Evolutionary conservation across 768 basidiomycete species (phyloP), one percentile per base, ranked within the genome.

Genomic region (Lenzites betulinus): DNA sequence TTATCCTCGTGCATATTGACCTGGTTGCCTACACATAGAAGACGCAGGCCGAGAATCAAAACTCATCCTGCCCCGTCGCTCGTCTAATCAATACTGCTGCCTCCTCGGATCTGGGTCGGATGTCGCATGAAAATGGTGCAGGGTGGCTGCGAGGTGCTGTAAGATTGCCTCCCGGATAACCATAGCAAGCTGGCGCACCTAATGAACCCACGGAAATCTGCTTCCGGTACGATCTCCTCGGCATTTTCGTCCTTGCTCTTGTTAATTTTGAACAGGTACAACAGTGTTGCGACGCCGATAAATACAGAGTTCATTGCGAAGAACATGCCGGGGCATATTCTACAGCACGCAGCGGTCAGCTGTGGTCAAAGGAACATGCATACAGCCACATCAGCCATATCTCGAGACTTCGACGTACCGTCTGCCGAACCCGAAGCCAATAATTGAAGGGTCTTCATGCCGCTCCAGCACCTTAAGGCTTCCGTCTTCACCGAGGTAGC

Each of bases 311-410:
- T 66, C 54, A 68, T 64, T 13, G 71, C 70, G 16, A 74, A 59
- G 54, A 60, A 62, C 63, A 65, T 66, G 6, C 71, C 73, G 9
- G 71, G 71, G 59, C 72, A 72, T 11, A 71, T 67, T 30, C 72
- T 73, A 23, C 18, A 25, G 35, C 16, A 18, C 35, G n/a, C 12
- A 8, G 23, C 28, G 33, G 2, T 53, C 22, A 25, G n/a, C 9
- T 23, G 26, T 18, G 38, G 13, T 5, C 2, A 11, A 13, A 36
- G 35, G 12, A n/a, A 36, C 25, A 18, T 28, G 47, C 42, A 7
- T 9, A 44, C 20, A 30, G 7, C 1, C 23, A 26, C 6, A 11
- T 33, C 30, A 11, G 30, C 30, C 30, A 11, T 33, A 33, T 5
- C 30, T 11, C 11, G 30, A 33, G 30, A 33, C 30, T 15, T 7